Percentiles rank a stretch among this genome's conserved stretches.
Evolutionary conservation across 371 early-diverging fungal genomes (phyloP).

Genomic region (Apophysomyces trapeziformis): DNA sequence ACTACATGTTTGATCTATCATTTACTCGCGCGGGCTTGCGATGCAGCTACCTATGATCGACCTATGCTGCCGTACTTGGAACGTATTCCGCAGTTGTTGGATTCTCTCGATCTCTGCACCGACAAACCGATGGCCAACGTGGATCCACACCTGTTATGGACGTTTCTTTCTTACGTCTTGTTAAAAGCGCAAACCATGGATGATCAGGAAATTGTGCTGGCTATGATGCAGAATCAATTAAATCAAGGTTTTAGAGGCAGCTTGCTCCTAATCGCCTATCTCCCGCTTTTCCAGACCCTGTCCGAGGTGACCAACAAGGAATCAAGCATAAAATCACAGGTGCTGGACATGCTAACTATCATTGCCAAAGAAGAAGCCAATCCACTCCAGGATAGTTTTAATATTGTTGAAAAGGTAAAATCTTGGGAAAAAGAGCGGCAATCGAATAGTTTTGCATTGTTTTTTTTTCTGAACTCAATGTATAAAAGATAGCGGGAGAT

Average conservation of each 20-base stretch:
- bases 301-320: slow-evolving; percentile 33
- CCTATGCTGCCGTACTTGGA: slow-evolving; percentile 24
- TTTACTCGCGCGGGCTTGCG: slow-evolving; percentile 23
- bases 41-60: slow-evolving; percentile 22
- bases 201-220: slow-evolving; percentile 47
- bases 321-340: slow-evolving; percentile 15
- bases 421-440: no score
- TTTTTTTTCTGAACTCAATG: no score
- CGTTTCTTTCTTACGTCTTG: slow-evolving; percentile 43
- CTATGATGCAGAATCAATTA: slow-evolving; percentile 29
- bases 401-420: slow-evolving; percentile 10
- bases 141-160: slow-evolving; percentile 40
- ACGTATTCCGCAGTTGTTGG: slow-evolving; percentile 20
- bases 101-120: slow-evolving; percentile 12
- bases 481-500: slow-evolving; percentile 17
- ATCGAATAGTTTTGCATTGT: no score
- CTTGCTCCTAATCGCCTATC: slow-evolving; percentile 45
- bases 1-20: slow-evolving; percentile 29
- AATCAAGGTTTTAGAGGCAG: neutral
- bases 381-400: neutral
- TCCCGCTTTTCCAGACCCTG: slow-evolving; percentile 60
- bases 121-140: slow-evolving; percentile 11
- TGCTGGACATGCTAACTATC: slow-evolving; percentile 25
- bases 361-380: neutral
- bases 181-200: slow-evolving; percentile 51